Evolutionary conservation across 805 yeast species (phyloP), one percentile per base, ranked within the genome.

Genomic region (Saccharomycopsis fodiens): DNA sequence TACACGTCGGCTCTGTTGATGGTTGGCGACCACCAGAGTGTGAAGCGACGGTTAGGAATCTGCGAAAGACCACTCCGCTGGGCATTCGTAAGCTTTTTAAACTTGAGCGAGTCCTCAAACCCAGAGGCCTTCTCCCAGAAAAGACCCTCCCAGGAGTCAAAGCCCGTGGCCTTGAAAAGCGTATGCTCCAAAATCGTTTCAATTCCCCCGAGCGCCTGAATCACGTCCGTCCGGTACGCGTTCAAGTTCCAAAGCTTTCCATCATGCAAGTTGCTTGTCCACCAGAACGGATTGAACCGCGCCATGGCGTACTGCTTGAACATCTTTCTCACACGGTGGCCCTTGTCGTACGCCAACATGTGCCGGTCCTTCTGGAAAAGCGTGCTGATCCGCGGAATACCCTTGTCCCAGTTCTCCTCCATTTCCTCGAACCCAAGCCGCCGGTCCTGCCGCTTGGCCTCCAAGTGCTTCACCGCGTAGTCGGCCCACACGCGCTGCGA

Each of bases 1-100:
- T 93, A 93, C 21, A 93, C 97, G 59, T 93, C 93, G 4, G 98
- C 98, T 53, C 99, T 76, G 58, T 93, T 93, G 56, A 93, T 93
- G 0, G 99, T 93, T 4, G 99, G 99, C 0, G 97, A 88, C 99
- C 99, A 93, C 99, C 99, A 93, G 25, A 93, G 67, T 0, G 98
- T 93, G 60, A 93, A 93, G 39, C 99, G 75, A 61, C 99, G 81
- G 60, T 93, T 93, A 2, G 99, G 99, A 57, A 93, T 91, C 66
- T 93, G 99, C 58, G 94, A 85, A 53, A 93, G 73, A 60, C 99
- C 99, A 3, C 96, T 82, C 57, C 98, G 72, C 68, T 93, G 99
- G 1, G 99, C 99, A 64, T 91, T 91, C 1, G 99, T 93, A 55
- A 93, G 73, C 60, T 91, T 93, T 62, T 89, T 88, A 64, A 88